Evolutionary conservation across 164 flowering plant species (phyloP).

Genomic region (Macadamia integrifolia): DNA sequence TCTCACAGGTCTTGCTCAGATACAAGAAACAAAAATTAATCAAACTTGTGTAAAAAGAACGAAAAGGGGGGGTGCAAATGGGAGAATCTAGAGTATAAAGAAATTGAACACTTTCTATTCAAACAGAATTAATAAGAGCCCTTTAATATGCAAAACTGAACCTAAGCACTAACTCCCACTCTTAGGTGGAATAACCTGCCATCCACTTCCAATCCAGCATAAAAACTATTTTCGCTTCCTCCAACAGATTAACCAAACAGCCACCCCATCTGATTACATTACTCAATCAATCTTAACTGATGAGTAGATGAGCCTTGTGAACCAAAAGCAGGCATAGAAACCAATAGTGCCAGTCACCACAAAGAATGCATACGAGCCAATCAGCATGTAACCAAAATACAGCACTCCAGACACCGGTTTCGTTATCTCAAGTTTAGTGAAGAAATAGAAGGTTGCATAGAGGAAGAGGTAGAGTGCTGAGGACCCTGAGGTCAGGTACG

Average conservation of each 20-base stretch:
- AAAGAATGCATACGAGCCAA: slow-evolving; percentile 82
- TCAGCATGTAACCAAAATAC: slow-evolving; percentile 89
- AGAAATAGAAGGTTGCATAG: slow-evolving; percentile 82
- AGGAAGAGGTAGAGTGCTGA: slow-evolving; percentile 88
- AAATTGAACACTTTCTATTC: slow-evolving; percentile 2
- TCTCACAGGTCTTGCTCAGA: not conserved
- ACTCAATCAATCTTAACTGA: slow-evolving; percentile 83
- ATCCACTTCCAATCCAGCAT: slow-evolving; percentile 1
- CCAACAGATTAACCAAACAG: not conserved
- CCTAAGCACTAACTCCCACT: not conserved
- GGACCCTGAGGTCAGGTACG: slow-evolving; percentile 83
- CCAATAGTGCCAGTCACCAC: slow-evolving; percentile 88
- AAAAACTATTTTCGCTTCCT: slow-evolving; percentile 6
- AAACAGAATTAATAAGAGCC: slow-evolving; percentile 7
- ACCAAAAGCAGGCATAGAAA: slow-evolving; percentile 89
- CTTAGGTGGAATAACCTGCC: not conserved
- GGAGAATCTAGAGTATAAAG: slow-evolving; percentile 1
- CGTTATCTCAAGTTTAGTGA: slow-evolving; percentile 82
- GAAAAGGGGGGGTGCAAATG: not conserved
- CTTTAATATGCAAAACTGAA: slow-evolving; percentile 14
- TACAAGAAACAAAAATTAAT: not conserved
- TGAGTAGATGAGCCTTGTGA: slow-evolving; percentile 90
- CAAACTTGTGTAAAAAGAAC: not conserved
- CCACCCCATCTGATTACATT: not conserved
- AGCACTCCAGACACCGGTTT: slow-evolving; percentile 74